Evolutionary conservation across 2,329 filamentous ascomycete species (phyloP).

Genomic region (Colletotrichum sp.): DNA sequence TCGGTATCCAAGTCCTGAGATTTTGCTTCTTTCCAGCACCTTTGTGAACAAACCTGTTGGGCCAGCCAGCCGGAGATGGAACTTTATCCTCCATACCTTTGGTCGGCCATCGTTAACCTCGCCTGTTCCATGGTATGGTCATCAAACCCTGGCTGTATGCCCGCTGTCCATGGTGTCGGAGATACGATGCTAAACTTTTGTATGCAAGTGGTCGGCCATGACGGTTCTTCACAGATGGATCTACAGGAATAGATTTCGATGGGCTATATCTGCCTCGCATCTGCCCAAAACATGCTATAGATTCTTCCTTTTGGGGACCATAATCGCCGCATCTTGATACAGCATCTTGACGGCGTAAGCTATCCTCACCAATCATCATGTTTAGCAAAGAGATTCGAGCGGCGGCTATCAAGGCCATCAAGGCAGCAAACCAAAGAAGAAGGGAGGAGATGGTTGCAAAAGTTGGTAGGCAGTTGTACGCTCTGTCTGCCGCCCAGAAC

Average conservation of each 20-base stretch:
- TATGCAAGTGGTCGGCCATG: background rate
- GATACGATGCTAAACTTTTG: background rate
- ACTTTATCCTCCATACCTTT: background rate
- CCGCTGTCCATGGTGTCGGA: background rate
- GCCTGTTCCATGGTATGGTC: background rate
- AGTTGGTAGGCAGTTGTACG: background rate
- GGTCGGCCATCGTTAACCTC: background rate
- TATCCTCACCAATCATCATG: background rate
- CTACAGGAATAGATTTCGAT: background rate
- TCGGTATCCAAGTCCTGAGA: background rate
- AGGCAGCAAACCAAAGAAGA: background rate
- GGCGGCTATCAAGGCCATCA: background rate
- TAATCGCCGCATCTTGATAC: background rate
- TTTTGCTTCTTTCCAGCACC: background rate
- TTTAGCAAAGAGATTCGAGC: background rate
- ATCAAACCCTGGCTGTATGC: background rate
- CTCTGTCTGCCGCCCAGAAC: background rate
- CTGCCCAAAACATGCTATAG: background rate
- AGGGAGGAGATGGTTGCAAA: background rate
- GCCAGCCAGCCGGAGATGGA: background rate
- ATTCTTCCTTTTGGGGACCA: background rate
- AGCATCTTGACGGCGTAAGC: background rate
- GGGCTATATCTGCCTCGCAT: background rate
- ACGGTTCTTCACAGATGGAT: background rate
- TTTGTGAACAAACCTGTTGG: background rate